Percentiles rank a stretch among this genome's conserved stretches.
Conservation (phyloP, 2,329 filamentous ascomycete genomes). For the Hymenotorrendiella dingleyae region DNA sequence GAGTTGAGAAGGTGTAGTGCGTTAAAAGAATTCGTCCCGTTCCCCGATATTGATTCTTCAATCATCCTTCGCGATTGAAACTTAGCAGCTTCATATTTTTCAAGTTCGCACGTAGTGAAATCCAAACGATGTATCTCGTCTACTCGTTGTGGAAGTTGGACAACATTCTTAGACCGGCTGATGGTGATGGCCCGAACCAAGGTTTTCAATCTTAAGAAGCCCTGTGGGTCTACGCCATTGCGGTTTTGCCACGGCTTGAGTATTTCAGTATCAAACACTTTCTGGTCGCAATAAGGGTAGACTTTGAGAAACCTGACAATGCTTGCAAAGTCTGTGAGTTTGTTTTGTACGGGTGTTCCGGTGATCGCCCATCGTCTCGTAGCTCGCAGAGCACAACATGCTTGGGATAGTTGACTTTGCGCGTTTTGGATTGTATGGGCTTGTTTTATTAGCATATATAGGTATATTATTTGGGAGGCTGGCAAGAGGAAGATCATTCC, state of each 20-base stretch:
- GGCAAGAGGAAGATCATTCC: background rate
- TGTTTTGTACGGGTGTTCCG: conserved; percentile 28
- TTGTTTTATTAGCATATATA: conserved; percentile 15
- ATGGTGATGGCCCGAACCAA: background rate
- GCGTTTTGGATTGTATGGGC: conserved; percentile 46
- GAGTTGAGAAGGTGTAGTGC: background rate
- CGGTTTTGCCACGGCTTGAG: conserved; percentile 27
- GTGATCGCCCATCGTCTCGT: conserved; percentile 33
- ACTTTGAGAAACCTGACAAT: conserved; percentile 25
- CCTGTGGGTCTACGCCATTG: background rate
- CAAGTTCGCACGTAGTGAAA: conserved; percentile 5
- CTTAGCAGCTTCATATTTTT: conserved; percentile 5
- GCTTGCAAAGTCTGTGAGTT: conserved; percentile 28
- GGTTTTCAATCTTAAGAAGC: conserved; percentile 7
- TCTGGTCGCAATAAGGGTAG: conserved; percentile 12
- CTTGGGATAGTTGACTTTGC: conserved; percentile 38
- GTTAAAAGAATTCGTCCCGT: background rate
- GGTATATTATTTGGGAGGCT: too few relatives aligned
- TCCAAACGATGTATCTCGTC: conserved; percentile 6
- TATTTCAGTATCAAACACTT: conserved; percentile 15
- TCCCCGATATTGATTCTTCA: background rate
- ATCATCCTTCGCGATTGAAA: background rate
- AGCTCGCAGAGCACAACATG: conserved; percentile 37
- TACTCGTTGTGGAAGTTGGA: conserved; percentile 4
- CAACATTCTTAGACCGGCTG: conserved; percentile 3